phyloP scores from a whole-genome alignment of 371 early-diverging fungal species.

The Mortierella sp. region DNA sequence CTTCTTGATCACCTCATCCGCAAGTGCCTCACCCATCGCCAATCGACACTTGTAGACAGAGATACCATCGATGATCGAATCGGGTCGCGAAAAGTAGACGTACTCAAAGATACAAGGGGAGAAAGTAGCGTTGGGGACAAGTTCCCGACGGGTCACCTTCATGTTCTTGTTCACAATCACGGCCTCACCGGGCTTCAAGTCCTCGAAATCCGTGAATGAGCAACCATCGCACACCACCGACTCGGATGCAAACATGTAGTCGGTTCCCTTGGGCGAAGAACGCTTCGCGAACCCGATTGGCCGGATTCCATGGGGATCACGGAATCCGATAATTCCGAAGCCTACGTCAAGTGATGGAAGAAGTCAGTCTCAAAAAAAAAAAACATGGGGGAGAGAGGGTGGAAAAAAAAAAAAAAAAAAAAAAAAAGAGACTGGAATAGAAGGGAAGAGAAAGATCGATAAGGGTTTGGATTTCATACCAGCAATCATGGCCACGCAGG shows the following conservation, averaged over 20 bases:
- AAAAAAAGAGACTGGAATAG: not conserved
- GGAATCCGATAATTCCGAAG: slow-evolving; percentile 90
- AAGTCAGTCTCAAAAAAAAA: slow-evolving; percentile 4
- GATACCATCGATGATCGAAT: slow-evolving; percentile 97
- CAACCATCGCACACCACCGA: slow-evolving; percentile 92
- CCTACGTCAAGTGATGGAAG: slow-evolving; percentile 36
- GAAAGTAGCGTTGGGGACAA: slow-evolving; percentile 65
- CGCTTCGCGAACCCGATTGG: slow-evolving; percentile 93
- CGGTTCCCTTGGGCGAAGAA: slow-evolving; percentile 66
- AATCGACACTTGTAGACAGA: slow-evolving; percentile 97
- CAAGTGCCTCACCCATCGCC: slow-evolving; percentile 97
- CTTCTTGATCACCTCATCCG: slow-evolving; percentile 74
- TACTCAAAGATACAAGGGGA: slow-evolving; percentile 98
- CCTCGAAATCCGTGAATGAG: slow-evolving; percentile 87
- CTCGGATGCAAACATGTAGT: slow-evolving; percentile 98
- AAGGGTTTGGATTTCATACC: slow-evolving; percentile 56
- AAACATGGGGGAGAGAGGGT: not conserved
- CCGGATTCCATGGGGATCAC: slow-evolving; percentile 96
- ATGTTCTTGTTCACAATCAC: slow-evolving; percentile 83
- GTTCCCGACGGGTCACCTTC: slow-evolving; percentile 71
- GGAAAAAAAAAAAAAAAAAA: slow-evolving; percentile 17
- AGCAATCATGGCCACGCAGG: slow-evolving; percentile 95
- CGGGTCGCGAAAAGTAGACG: slow-evolving; percentile 98
- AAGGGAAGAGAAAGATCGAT: slow-evolving; percentile 10
- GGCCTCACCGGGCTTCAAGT: slow-evolving; percentile 93